Conservation (phyloP, 73 alveolate genomes). For the Paramecium octaurelia region DNA sequence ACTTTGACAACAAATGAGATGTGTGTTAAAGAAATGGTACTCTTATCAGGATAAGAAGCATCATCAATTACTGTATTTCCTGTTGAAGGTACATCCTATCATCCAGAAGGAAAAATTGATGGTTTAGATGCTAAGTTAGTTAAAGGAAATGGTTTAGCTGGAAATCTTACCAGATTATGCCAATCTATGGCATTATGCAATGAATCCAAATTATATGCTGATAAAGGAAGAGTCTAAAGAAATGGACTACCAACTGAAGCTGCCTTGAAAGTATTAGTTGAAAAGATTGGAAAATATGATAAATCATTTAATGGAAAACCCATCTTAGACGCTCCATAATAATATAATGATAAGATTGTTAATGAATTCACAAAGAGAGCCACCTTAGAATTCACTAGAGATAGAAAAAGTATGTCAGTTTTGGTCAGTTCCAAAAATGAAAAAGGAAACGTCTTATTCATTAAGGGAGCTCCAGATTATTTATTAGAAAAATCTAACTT, state of each 20-base stretch:
- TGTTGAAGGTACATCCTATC: conserved; percentile 76
- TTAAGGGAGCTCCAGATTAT: conserved; percentile 96
- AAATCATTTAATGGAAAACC: conserved; percentile 26
- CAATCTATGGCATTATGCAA: conserved; percentile 53
- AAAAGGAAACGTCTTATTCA: conserved; percentile 82
- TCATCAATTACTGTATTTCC: conserved; percentile 49
- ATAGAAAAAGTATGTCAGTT: conserved; percentile 97
- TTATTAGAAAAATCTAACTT: conserved; percentile 76
- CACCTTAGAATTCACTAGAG: conserved; percentile 90
- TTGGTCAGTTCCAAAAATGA: conserved; percentile 69
- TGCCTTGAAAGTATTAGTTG: conserved; percentile 91
- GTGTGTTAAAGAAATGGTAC: conserved; percentile 76
- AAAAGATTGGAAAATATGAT: conserved; percentile 84
- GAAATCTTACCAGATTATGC: conserved; percentile 12
- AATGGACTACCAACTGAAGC: conserved; percentile 69
- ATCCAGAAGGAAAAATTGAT: conserved; percentile 76
- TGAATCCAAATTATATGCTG: conserved; percentile 55
- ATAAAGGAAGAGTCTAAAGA: conserved; percentile 61
- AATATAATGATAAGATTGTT: conserved; percentile 47
- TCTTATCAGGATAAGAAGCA: conserved; percentile 52
- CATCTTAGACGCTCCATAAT: conserved; percentile 31
- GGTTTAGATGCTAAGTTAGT: conserved; percentile 7
- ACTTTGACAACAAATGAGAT: conserved; percentile 92
- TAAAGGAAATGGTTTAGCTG: neutral
- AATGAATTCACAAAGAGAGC: conserved; percentile 68